These are phyloP conservation scores for Colletotrichum sp. DNA, from an alignment of 2,329 filamentous ascomycete genomes.

Conservation along the genomic window DNA sequence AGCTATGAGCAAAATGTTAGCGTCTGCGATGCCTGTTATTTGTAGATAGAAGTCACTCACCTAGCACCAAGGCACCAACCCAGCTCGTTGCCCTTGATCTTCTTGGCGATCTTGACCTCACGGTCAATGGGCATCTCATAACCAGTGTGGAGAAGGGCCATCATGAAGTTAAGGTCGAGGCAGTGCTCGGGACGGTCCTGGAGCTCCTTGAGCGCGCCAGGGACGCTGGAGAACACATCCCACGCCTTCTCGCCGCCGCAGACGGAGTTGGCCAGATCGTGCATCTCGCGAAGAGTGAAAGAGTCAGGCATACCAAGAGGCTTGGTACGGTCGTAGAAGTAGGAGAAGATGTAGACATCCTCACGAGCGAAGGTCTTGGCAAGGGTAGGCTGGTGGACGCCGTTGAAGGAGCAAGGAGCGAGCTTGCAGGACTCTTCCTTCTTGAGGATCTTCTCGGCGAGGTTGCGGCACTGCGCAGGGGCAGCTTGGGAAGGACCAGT, in stretches of 20 bases:
- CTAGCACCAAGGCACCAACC: slow-evolving; percentile 98
- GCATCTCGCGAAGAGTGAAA: slow-evolving; percentile 89
- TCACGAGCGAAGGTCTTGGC: slow-evolving; percentile 90
- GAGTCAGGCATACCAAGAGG: slow-evolving; percentile 98
- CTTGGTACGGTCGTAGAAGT: slow-evolving; percentile 95
- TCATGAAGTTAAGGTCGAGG: slow-evolving; percentile 95
- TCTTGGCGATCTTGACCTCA: slow-evolving; percentile 98
- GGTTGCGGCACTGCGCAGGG: slow-evolving; percentile 84
- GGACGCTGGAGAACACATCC: slow-evolving; percentile 79
- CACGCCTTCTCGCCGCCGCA: slow-evolving; percentile 80
- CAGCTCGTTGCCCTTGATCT: slow-evolving; percentile 95
- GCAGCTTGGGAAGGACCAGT: slow-evolving; percentile 77
- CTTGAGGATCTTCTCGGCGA: slow-evolving; percentile 88
- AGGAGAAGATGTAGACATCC: slow-evolving; percentile 95
- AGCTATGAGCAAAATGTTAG: slow-evolving; percentile 57
- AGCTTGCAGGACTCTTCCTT: slow-evolving; percentile 85
- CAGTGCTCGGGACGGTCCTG: slow-evolving; percentile 86
- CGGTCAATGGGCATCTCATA: slow-evolving; percentile 98
- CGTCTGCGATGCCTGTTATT: neutral
- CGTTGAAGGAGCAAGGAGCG: slow-evolving; percentile 97
- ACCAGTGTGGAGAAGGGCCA: slow-evolving; percentile 88
- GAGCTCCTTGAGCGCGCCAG: slow-evolving; percentile 81
- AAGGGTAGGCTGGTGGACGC: slow-evolving; percentile 90
- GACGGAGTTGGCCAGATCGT: slow-evolving; percentile 82
- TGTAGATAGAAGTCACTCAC: slow-evolving; percentile 54